Conservation (phyloP, 768 basidiomycete genomes). For the Lactarius sanguifluus region DNA sequence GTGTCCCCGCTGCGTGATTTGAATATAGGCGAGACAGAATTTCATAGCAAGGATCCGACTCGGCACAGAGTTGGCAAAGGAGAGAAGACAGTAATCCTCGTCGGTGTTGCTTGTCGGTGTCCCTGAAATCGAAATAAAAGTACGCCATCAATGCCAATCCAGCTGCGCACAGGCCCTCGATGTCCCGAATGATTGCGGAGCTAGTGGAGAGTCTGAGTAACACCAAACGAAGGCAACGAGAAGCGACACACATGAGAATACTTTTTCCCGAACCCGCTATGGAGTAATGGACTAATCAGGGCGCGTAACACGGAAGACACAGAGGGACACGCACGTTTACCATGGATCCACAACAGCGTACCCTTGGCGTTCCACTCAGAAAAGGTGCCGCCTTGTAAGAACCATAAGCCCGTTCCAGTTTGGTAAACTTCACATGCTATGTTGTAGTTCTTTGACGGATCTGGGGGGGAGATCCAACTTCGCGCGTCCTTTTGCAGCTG, state of each 20-base stretch:
- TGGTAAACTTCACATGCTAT: neutral
- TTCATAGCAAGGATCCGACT: neutral
- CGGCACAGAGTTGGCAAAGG: neutral
- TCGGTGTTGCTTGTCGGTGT: neutral
- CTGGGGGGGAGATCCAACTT: neutral
- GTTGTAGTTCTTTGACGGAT: neutral
- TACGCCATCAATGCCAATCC: neutral
- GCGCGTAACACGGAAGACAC: neutral
- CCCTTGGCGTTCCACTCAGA: neutral
- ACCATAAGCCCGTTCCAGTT: neutral
- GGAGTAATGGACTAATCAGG: neutral
- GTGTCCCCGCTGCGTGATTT: neutral
- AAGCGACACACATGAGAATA: neutral
- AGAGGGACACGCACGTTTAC: neutral
- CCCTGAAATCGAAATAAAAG: neutral
- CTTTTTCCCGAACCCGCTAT: constrained; percentile 2
- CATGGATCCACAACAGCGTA: neutral
- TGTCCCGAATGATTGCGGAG: neutral
- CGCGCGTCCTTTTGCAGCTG: neutral
- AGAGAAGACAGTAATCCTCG: neutral
- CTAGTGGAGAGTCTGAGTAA: neutral
- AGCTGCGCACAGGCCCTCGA: neutral
- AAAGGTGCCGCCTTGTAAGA: neutral
- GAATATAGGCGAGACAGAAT: neutral
- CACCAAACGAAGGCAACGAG: neutral